Conservation (phyloP, 305 asterid species). For the Solanum hybrid region DNA sequence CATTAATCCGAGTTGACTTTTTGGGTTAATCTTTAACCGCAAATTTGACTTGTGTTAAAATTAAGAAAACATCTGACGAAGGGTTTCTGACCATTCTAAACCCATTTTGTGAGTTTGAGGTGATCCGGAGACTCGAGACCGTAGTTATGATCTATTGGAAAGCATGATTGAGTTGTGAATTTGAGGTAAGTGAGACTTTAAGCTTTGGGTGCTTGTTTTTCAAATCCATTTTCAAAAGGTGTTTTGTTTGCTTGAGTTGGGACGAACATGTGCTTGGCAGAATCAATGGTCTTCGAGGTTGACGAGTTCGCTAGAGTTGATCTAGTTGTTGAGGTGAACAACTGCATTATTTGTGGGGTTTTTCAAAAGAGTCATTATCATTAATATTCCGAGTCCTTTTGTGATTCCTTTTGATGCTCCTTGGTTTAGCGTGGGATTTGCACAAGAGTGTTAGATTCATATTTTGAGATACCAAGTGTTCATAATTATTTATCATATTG, state of each 20-base stretch:
- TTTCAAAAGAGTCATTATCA: neutral
- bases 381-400: neutral
- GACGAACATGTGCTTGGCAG: neutral
- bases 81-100: neutral
- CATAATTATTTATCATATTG: neutral
- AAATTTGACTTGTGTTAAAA: neutral
- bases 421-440: neutral
- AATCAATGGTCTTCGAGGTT: neutral
- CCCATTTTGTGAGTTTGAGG: neutral
- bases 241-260: neutral
- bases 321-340: neutral
- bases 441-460: neutral
- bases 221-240: neutral
- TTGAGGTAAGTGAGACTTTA: neutral
- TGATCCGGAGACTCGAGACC: neutral
- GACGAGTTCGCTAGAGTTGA: neutral
- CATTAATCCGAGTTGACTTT: neutral
- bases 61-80: neutral
- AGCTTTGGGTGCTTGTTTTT: neutral
- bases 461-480: neutral
- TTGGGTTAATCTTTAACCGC: neutral
- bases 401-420: neutral
- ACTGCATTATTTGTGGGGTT: neutral
- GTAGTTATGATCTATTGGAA: neutral
- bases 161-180: neutral